Percentiles rank a stretch among this genome's conserved stretches.
phyloP scores from a whole-genome alignment of 2,329 filamentous ascomycete species.

The Fusarium coffeatum region DNA sequence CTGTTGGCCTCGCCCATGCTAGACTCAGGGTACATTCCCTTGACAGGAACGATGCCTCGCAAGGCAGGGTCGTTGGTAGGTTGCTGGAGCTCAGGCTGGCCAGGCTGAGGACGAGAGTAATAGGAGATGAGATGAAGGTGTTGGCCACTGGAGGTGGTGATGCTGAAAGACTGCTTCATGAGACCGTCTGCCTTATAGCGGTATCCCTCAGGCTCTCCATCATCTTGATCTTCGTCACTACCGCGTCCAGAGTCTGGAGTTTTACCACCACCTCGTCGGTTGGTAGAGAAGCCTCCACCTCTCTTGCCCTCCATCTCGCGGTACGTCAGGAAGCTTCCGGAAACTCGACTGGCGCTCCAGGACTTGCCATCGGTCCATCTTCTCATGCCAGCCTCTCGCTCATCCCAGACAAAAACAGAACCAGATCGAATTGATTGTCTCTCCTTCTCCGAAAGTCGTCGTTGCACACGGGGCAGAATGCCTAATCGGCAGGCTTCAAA shows the following conservation, averaged over 20 bases:
- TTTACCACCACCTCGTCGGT: slow-evolving; percentile 72
- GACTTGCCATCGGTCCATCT: slow-evolving; percentile 99
- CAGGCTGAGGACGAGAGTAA: slow-evolving; percentile 83
- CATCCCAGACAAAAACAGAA: slow-evolving; percentile 99
- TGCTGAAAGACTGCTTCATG: slow-evolving; percentile 99
- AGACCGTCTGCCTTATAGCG: slow-evolving; percentile 95
- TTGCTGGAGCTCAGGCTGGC: slow-evolving; percentile 78
- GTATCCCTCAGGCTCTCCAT: slow-evolving; percentile 89
- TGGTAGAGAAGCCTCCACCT: slow-evolving; percentile 77
- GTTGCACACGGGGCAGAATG: slow-evolving; percentile 88
- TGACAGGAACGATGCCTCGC: slow-evolving; percentile 84
- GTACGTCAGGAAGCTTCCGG: slow-evolving; percentile 96
- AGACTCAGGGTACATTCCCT: slow-evolving; percentile 97
- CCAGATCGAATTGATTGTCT: slow-evolving; percentile 95
- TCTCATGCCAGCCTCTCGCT: slow-evolving; percentile 97
- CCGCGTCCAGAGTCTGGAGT: slow-evolving; percentile 84
- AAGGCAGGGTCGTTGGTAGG: slow-evolving; percentile 84
- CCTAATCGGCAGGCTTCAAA: slow-evolving; percentile 96
- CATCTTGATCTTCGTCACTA: slow-evolving; percentile 87
- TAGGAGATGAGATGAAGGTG: slow-evolving; percentile 98
- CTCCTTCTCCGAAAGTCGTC: slow-evolving; percentile 95
- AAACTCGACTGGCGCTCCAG: slow-evolving; percentile 97
- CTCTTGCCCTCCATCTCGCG: slow-evolving; percentile 99
- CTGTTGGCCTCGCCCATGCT: slow-evolving; percentile 87
- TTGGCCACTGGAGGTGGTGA: slow-evolving; percentile 88